A percentile compares a stretch with the other conserved stretches of the same genome.
Evolutionary conservation across 106 monocot species (phyloP).

Genomic region (Acanthochlamys bracteata): DNA sequence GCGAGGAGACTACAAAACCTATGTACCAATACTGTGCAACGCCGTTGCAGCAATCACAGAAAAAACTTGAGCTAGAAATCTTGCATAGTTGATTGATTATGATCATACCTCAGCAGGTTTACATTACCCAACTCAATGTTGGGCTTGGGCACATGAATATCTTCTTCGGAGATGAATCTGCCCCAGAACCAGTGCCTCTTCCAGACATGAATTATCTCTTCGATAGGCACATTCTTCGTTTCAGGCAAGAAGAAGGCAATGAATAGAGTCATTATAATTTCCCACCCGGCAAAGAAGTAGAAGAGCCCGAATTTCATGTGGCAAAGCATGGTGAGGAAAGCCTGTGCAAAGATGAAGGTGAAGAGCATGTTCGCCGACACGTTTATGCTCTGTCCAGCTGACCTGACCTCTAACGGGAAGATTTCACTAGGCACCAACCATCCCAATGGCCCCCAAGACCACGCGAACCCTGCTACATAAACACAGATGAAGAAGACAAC

Average conservation of each 20-base stretch:
- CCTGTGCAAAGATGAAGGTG: slow-evolving; percentile 23
- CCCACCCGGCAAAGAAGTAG: slow-evolving; percentile 19
- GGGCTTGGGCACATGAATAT: slow-evolving; percentile 6
- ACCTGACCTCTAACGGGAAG: slow-evolving; percentile 23
- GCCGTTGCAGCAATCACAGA: too few relatives aligned
- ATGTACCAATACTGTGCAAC: too few relatives aligned
- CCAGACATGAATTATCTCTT: slow-evolving; percentile 22
- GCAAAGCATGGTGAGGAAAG: slow-evolving; percentile 16
- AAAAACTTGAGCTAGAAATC: too few relatives aligned
- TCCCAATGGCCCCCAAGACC: slow-evolving; percentile 27
- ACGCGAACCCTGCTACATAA: slow-evolving; percentile 22
- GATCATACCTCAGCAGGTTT: slow-evolving; percentile 2
- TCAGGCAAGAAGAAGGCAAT: slow-evolving; percentile 19
- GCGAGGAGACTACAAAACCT: too few relatives aligned
- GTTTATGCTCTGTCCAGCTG: slow-evolving; percentile 25
- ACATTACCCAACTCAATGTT: slow-evolving; percentile 9
- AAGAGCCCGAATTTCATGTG: slow-evolving; percentile 13
- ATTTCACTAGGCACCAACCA: slow-evolving; percentile 28
- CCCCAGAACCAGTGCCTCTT: slow-evolving; percentile 30
- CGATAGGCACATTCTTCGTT: slow-evolving; percentile 27
- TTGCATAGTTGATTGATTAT: too few relatives aligned
- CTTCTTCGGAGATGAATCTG: slow-evolving; percentile 6
- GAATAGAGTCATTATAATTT: slow-evolving; percentile 21
- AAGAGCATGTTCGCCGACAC: slow-evolving; percentile 27
- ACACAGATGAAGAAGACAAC: slow-evolving; percentile 16